phyloP scores from a whole-genome alignment of 768 basidiomycete genomes.

The Pulveroboletus ravenelii region DNA sequence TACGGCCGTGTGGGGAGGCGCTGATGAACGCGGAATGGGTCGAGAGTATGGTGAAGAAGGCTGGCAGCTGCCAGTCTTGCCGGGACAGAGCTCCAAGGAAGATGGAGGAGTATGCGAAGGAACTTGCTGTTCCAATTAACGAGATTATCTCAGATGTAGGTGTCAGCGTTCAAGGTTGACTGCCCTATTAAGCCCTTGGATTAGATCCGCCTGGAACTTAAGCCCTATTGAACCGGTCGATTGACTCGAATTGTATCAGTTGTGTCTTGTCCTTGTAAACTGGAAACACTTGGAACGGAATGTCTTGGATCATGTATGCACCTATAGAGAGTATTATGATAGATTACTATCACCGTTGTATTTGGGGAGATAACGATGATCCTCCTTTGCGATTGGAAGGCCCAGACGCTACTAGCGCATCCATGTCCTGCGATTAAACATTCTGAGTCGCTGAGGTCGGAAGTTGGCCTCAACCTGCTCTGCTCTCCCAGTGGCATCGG shows the following conservation, averaged over 20 bases:
- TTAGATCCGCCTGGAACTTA: constrained; percentile 27
- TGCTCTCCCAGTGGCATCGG: too few relatives aligned
- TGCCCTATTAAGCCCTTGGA: not conserved
- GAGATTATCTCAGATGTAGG: constrained; percentile 29
- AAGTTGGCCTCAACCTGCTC: too few relatives aligned
- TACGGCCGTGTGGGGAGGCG: constrained; percentile 31
- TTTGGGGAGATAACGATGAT: not conserved
- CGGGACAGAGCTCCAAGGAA: constrained; percentile 29
- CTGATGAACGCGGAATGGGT: constrained; percentile 30
- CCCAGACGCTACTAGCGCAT: not conserved
- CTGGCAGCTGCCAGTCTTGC: constrained; percentile 28
- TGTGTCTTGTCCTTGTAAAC: not conserved
- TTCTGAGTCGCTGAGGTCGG: not conserved
- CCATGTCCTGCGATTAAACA: not conserved
- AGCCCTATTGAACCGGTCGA: constrained; percentile 24
- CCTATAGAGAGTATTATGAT: not conserved
- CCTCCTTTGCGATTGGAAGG: not conserved
- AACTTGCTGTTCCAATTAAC: constrained; percentile 24
- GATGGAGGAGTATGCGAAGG: constrained; percentile 28
- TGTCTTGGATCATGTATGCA: constrained; percentile 5
- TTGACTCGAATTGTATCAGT: constrained; percentile 12
- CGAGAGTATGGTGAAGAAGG: constrained; percentile 26
- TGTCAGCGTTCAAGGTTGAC: not conserved
- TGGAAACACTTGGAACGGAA: not conserved
- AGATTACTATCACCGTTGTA: not conserved